Evolutionary conservation across 1,284 basidiomycete genomes (phyloP), one percentile per base, ranked within the genome.

Genomic region (Leucoagaricus sp.): DNA sequence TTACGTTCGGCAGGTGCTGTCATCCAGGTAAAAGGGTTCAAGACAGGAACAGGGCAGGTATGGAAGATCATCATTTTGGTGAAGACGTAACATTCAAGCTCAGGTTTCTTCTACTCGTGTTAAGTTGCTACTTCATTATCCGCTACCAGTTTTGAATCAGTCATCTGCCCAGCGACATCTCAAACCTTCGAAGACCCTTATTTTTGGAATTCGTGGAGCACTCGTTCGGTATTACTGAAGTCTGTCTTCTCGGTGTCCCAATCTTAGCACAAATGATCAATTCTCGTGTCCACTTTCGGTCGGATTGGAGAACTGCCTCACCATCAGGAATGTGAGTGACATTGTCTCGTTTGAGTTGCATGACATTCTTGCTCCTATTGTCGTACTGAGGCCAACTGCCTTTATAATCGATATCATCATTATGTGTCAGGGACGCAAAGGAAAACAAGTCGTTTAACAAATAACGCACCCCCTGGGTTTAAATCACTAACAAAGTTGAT

Each of bases 401-500:
- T 81, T 53, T 29, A 19, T 41, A 3, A n/a, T 31, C 2, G 21
- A 13, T 17, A 15, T 6, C 33, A 19, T 45, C 42, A 34, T 31
- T 23, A 15, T 17, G 25, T 17, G 9, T 19, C 12, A n/a, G 45
- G 29, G 50, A 26, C 26, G 40, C 40, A 41, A 15, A 29, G 49
- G 47, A 34, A 46, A 34, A 53, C 23, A 42, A 13, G n/a, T 33
- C 29, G 38, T 28, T 38, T 23, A 21, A 28, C 2, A 29, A 42
- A 58, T 15, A 10, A 46, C 73, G 57, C 58, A 83, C 82, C 57
- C 56, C 82, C 82, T 15, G 82, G 83, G 59, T 79, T 73, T 36
- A 83, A 66, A 62, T 83, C 77, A 59, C 73, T 71, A 34, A 84
- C 67, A 60, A 85, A 85, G 59, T 76, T 80, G 66, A 84, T 72